phyloP scores from a whole-genome alignment of 2,329 filamentous ascomycete genomes.

The Aspergillus fumigatiaffinis region DNA sequence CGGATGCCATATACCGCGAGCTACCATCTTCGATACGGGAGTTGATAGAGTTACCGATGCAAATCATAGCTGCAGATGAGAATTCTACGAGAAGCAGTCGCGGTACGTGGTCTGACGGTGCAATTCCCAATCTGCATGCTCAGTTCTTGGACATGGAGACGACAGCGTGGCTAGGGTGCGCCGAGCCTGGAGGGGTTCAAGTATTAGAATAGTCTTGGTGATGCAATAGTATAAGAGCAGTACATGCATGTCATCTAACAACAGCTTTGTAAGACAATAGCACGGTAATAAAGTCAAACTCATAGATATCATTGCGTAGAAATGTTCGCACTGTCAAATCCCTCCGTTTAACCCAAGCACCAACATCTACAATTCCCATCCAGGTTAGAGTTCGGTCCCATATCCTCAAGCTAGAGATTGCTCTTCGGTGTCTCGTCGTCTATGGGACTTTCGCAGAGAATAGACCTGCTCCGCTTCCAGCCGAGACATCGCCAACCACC shows the following conservation, averaged over 20 bases:
- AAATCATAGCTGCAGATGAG: conserved; percentile 1
- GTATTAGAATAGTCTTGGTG: neutral
- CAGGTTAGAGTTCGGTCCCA: no score
- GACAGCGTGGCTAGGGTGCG: neutral
- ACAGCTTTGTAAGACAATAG: neutral
- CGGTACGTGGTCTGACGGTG: neutral
- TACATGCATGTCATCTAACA: neutral
- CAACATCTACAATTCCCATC: no score
- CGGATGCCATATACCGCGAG: conserved; percentile 30
- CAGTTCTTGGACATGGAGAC: neutral
- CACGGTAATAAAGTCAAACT: neutral
- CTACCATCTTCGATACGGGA: conserved; percentile 28
- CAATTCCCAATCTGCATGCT: neutral
- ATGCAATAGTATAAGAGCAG: neutral
- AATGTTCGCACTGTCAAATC: no score
- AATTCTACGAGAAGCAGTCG: neutral
- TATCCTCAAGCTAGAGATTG: neutral
- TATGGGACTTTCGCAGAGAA: neutral
- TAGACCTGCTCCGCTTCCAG: conserved; percentile 1
- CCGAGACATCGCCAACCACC: conserved; percentile 30
- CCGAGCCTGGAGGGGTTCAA: neutral
- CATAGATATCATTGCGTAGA: neutral
- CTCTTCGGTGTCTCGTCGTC: neutral
- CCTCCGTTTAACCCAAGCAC: neutral
- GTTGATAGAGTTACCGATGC: conserved; percentile 31